These are phyloP conservation scores for Cryptococcus sp. DNA, from an alignment of 1,284 basidiomycete genomes.

Conservation along the genomic window DNA sequence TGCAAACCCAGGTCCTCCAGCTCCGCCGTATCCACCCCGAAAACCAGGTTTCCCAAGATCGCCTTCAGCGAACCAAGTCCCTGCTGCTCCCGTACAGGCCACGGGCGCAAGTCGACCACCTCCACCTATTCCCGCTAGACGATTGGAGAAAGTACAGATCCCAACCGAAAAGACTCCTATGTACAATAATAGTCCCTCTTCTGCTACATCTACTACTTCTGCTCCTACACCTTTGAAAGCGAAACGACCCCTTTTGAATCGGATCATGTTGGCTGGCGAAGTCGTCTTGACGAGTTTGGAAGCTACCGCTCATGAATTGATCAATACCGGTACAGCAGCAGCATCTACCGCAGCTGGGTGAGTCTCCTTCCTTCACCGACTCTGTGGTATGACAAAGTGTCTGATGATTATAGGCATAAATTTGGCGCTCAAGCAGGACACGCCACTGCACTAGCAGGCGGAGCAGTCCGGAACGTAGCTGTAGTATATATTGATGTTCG, in stretches of 20 bases:
- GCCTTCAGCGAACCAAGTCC: not conserved
- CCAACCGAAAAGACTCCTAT: not conserved
- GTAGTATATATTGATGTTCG: slow-evolving; percentile 71
- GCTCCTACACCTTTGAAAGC: slow-evolving; percentile 5
- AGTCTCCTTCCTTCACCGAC: slow-evolving; percentile 43
- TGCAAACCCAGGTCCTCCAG: slow-evolving; percentile 37
- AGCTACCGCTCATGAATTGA: slow-evolving; percentile 58
- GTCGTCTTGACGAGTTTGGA: slow-evolving; percentile 68
- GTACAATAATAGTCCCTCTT: not conserved
- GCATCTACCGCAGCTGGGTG: slow-evolving; percentile 58
- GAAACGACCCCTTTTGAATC: slow-evolving; percentile 48
- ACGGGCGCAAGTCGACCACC: not conserved
- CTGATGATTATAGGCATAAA: slow-evolving; percentile 38
- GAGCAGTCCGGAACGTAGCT: slow-evolving; percentile 62
- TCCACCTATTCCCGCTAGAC: not conserved
- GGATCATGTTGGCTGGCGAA: slow-evolving; percentile 63
- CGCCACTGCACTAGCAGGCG: slow-evolving; percentile 58
- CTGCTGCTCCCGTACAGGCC: not conserved
- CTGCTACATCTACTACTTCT: not conserved
- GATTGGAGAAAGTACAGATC: not conserved
- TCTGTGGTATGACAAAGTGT: slow-evolving; percentile 1
- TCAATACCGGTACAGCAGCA: slow-evolving; percentile 58
- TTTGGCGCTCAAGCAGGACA: slow-evolving; percentile 64
- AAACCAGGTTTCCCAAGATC: not conserved
- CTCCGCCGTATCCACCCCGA: slow-evolving; percentile 28